Evolutionary conservation across 2,329 filamentous ascomycete genomes (phyloP).

Genomic region (Fusarium miscanthi): DNA sequence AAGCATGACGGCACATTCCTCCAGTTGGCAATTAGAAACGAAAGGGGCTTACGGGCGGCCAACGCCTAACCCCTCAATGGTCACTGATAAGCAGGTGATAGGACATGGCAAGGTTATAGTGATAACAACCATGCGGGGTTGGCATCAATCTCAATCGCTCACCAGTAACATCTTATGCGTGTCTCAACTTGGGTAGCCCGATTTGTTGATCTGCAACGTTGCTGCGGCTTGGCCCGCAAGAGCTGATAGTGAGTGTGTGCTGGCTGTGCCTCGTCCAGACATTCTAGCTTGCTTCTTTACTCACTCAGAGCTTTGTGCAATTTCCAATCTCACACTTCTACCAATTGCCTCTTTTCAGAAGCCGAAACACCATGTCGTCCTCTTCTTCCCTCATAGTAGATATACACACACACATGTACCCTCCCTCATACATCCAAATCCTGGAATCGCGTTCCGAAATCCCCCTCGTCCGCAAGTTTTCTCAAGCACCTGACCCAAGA

Average conservation of each 20-base stretch:
- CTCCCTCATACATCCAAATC: constrained; percentile 70
- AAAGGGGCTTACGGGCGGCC: constrained; percentile 7
- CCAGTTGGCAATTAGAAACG: not conserved
- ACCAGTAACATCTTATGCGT: constrained; percentile 5
- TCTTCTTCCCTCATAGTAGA: constrained; percentile 64
- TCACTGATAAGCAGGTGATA: constrained; percentile 30
- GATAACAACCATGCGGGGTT: constrained; percentile 32
- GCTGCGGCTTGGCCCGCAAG: constrained; percentile 8
- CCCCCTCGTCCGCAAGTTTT: constrained; percentile 77
- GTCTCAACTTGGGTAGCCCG: constrained; percentile 14
- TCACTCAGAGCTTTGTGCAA: not conserved
- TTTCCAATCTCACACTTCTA: not conserved
- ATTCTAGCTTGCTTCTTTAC: not conserved
- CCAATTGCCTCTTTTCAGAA: not conserved
- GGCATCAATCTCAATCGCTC: not conserved
- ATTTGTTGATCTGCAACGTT: constrained; percentile 26
- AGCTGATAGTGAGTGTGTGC: not conserved
- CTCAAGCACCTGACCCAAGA: constrained; percentile 65
- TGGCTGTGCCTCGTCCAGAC: not conserved
- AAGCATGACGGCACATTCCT: constrained; percentile 4
- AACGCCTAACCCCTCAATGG: constrained; percentile 15
- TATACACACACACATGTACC: constrained; percentile 78
- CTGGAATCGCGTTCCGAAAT: constrained; percentile 70
- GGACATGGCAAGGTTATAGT: not conserved
- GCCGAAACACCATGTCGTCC: constrained; percentile 48